Conservation (phyloP, 192 early-diverging fungal genomes). For the Coemansia javaensis region DNA sequence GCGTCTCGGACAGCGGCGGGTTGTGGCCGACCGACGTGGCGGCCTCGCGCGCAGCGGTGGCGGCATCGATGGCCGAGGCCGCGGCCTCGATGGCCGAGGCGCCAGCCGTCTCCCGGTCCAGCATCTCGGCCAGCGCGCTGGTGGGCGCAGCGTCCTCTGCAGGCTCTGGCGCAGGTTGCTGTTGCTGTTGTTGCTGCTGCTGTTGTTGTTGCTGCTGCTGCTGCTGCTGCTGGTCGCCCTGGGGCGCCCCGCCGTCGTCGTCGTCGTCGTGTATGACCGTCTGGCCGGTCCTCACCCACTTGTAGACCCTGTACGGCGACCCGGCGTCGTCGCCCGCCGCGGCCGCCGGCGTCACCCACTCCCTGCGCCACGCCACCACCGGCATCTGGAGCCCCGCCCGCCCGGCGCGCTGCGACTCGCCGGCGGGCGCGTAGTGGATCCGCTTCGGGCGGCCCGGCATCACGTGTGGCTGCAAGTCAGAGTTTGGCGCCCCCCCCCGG, state of each 20-base stretch:
- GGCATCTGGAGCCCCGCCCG: slow-evolving; percentile 33
- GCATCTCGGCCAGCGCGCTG: background rate
- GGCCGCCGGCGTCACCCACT: slow-evolving; percentile 18
- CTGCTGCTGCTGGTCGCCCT: no score
- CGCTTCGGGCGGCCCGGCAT: slow-evolving; percentile 38
- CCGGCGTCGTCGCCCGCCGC: slow-evolving; percentile 5
- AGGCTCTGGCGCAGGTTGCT: no score
- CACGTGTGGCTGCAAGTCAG: no score
- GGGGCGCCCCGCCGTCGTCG: slow-evolving; percentile 12
- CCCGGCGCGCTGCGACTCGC: slow-evolving; percentile 12
- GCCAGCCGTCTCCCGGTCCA: slow-evolving; percentile 1
- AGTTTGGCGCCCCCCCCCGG: no score
- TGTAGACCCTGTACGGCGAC: slow-evolving; percentile 22
- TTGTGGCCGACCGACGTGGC: background rate
- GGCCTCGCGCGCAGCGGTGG: no score
- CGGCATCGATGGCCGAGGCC: slow-evolving; percentile 20
- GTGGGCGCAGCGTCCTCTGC: background rate
- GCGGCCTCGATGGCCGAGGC: slow-evolving; percentile 13
- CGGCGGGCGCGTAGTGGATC: slow-evolving; percentile 37
- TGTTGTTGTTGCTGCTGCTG: no score
- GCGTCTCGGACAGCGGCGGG: background rate
- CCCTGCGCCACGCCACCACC: slow-evolving; percentile 34
- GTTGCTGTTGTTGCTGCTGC: no score
- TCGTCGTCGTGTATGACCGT: slow-evolving; percentile 49
- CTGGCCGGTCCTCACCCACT: slow-evolving; percentile 45